Base-by-base conservation (phyloP, 257 asterid genomes). In the Gentiana straminea region DNA sequence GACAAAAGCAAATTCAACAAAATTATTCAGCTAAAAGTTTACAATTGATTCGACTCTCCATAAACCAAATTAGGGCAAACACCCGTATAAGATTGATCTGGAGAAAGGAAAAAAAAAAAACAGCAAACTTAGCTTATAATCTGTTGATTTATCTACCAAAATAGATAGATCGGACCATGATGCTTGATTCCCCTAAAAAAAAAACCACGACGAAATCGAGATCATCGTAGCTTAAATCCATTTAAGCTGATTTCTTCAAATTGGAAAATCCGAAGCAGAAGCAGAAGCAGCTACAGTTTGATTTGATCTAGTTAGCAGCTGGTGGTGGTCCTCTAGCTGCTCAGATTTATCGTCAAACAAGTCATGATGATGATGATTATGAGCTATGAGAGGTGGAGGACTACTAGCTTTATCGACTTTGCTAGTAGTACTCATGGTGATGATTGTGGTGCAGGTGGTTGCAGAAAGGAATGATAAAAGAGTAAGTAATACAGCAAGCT, bases 121-220 rank as follows among this genome's bases (percentile, higher is more conserved):
- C 33, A 10, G 49, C 57, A 43, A 32, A 64, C 15, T 52, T 51
- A 61, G 49, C 10, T 8, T 11, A 61, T 15, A 41, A 24, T 50
- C 41, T 44, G 43, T 38, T 7, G 38, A 48, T 55, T 39, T 59
- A 68, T 24, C 57, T 58, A 52, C 55, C 66, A 66, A 66, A 54
- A 15, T 34, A 55, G 46, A 41, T 41, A 41, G 46, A 41, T 72
- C 78, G 78, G 78, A 73, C 78, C 78, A 64, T 2, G 74, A 68
- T 64, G 78, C 78, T 73, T 57, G 68, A 73, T 73, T 73, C 78
- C 74, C 72, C 78, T 43, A 54, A 34, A 64, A 33, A 8, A 55
- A 53, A 53, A 33, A 54, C 62, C 45, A 53, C 52, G 52, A 43
- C 57, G 63, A 50, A 49, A 15, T 10, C 7, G 7, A 41, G 46